phyloP scores from a whole-genome alignment of 2,329 filamentous ascomycete species.

The Cladosporium sp. region DNA sequence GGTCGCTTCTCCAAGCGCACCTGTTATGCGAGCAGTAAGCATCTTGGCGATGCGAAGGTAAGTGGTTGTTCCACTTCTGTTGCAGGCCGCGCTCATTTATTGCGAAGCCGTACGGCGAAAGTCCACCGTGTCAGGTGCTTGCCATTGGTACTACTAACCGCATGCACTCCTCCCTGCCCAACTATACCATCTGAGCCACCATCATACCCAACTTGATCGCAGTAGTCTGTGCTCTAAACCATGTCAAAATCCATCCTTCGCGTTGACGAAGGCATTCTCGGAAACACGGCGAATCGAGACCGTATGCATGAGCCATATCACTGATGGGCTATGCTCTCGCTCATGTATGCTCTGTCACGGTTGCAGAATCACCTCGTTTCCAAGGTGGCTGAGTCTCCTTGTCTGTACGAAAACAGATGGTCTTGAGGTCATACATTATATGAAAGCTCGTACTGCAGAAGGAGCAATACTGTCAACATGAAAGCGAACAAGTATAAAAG shows the following conservation, averaged over 20 bases:
- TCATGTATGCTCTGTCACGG: not conserved
- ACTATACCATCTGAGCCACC: not conserved
- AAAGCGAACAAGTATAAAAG: not conserved
- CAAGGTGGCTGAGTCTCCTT: not conserved
- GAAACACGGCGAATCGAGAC: not conserved
- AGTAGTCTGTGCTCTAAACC: not conserved
- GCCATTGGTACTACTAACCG: not conserved
- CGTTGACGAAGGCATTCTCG: not conserved
- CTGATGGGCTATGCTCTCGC: not conserved
- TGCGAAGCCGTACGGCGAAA: not conserved
- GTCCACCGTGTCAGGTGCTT: not conserved
- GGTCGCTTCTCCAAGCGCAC: not conserved
- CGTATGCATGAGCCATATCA: not conserved
- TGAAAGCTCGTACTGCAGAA: not conserved
- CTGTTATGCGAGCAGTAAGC: not conserved
- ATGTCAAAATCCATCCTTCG: not conserved
- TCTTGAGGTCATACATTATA: slow-evolving; percentile 1
- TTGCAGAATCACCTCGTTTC: not conserved
- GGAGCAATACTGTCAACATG: not conserved
- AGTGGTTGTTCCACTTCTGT: too few species aligned
- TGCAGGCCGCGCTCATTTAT: not conserved
- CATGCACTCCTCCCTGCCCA: not conserved
- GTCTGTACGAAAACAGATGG: not conserved
- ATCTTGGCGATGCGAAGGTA: too few species aligned
- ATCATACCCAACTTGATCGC: not conserved